Evolutionary conservation across 768 basidiomycete genomes (phyloP).

Genomic region (Pulveroboletus sp.): DNA sequence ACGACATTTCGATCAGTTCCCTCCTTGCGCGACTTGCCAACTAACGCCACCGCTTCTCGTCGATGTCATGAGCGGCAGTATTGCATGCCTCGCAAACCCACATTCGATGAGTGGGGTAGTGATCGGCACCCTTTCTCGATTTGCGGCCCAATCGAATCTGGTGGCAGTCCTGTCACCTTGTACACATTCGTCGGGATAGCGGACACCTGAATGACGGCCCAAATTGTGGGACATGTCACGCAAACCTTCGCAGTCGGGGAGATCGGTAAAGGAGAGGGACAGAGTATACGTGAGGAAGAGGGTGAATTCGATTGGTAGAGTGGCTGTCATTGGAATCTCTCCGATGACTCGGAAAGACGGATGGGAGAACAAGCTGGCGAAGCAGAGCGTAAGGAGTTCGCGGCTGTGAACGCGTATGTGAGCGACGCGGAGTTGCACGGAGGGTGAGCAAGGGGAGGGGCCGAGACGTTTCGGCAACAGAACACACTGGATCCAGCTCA

Average conservation of each 20-base stretch:
- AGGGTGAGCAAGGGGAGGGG: constrained; percentile 6
- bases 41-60: constrained; percentile 26
- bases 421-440: constrained; percentile 9
- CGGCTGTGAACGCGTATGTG: constrained; percentile 15
- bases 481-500: constrained; percentile 10
- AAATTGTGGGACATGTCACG: constrained; percentile 67
- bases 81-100: constrained; percentile 34
- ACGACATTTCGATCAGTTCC: constrained; percentile 4
- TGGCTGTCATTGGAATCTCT: constrained; percentile 60
- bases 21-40: constrained; percentile 1
- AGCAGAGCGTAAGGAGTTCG: constrained; percentile 14
- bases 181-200: constrained; percentile 27
- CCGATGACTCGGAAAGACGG: neutral
- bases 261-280: constrained; percentile 81
- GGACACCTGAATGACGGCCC: constrained; percentile 50
- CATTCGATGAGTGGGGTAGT: constrained; percentile 25
- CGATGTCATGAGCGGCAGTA: constrained; percentile 24
- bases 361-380: constrained; percentile 9
- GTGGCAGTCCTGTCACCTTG: constrained; percentile 18
- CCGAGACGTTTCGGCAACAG: constrained; percentile 16
- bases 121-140: constrained; percentile 25
- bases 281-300: constrained; percentile 77
- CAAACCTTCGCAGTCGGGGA: constrained; percentile 85
- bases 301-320: constrained; percentile 79
- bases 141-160: constrained; percentile 47